Evolutionary conservation across 306 rosid species (phyloP).

Genomic region (Prunus mongolica): DNA sequence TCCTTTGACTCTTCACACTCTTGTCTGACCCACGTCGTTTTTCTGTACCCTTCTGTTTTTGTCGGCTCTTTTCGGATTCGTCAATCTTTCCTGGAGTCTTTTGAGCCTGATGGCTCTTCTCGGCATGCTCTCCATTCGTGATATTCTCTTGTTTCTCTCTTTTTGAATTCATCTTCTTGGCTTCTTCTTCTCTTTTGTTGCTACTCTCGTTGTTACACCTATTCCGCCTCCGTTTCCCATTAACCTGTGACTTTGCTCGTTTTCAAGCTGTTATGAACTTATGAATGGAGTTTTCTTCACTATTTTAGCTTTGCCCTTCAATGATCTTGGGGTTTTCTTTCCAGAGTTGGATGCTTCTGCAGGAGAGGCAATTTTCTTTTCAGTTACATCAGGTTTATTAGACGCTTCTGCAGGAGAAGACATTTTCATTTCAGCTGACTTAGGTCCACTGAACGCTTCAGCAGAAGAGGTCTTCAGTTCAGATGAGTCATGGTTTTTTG

Average conservation of each 20-base stretch:
- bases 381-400: conserved; percentile 31
- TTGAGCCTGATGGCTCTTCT: conserved; percentile 29
- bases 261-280: conserved; percentile 25
- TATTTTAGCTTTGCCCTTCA: conserved; percentile 52
- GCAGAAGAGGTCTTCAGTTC: conserved; percentile 3
- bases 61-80: conserved; percentile 25
- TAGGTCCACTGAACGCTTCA: conserved; percentile 19
- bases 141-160: conserved; percentile 27
- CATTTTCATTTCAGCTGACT: conserved; percentile 18
- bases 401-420: conserved; percentile 26
- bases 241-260: conserved; percentile 21
- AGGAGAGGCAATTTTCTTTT: conserved; percentile 29
- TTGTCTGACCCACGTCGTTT: conserved; percentile 28
- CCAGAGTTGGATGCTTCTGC: conserved; percentile 28
- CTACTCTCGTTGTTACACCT: conserved; percentile 29
- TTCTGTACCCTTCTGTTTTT: conserved; percentile 24
- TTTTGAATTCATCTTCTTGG: conserved; percentile 21
- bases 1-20: conserved; percentile 25
- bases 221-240: conserved; percentile 21
- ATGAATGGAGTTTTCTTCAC: conserved; percentile 43
- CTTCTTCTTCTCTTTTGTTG: conserved; percentile 24
- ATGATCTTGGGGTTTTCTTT: conserved; percentile 34
- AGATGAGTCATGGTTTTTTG: neutral
- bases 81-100: conserved; percentile 21
- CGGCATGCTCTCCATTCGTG: conserved; percentile 18